Conservation (phyloP, 345 rosid genomes). For the Arabis hirsuta region DNA sequence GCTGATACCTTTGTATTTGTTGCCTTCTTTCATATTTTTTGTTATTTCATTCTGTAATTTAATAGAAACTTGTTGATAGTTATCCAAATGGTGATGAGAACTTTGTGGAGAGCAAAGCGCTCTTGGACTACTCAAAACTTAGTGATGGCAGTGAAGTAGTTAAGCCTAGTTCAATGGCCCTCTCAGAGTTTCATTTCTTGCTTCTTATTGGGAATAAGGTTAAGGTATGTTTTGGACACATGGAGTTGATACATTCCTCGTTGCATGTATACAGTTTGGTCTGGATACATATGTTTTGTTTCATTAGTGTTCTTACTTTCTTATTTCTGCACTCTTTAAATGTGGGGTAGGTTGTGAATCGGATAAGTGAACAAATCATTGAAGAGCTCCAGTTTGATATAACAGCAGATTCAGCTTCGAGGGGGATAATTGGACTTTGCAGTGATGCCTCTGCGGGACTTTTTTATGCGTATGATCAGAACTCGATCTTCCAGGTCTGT, state of each 20-base stretch:
- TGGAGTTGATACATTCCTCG: constrained; percentile 14
- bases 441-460: constrained; percentile 98
- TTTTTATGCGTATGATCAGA: constrained; percentile 96
- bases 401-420: constrained; percentile 77
- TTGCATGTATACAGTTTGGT: constrained; percentile 17
- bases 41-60: constrained; percentile 26
- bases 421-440: constrained; percentile 91
- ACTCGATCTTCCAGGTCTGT: constrained; percentile 90
- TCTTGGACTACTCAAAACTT: constrained; percentile 77
- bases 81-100: constrained; percentile 89
- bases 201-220: constrained; percentile 94
- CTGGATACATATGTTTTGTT: constrained; percentile 22
- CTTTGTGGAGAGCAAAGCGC: constrained; percentile 99
- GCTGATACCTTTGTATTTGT: constrained; percentile 34
- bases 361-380: constrained; percentile 95
- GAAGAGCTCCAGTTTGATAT: constrained; percentile 98
- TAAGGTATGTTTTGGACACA: constrained; percentile 67
- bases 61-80: constrained; percentile 52
- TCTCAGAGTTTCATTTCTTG: constrained; percentile 94
- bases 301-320: constrained; percentile 35
- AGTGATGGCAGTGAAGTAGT: constrained; percentile 70
- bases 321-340: constrained; percentile 34
- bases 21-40: constrained; percentile 19
- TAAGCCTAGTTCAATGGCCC: constrained; percentile 90
- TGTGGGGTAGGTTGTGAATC: constrained; percentile 80